These are phyloP conservation scores for Podospora bellae-mahoneyi DNA, from an alignment of 495 filamentous ascomycete genomes.

Conservation along the genomic window DNA sequence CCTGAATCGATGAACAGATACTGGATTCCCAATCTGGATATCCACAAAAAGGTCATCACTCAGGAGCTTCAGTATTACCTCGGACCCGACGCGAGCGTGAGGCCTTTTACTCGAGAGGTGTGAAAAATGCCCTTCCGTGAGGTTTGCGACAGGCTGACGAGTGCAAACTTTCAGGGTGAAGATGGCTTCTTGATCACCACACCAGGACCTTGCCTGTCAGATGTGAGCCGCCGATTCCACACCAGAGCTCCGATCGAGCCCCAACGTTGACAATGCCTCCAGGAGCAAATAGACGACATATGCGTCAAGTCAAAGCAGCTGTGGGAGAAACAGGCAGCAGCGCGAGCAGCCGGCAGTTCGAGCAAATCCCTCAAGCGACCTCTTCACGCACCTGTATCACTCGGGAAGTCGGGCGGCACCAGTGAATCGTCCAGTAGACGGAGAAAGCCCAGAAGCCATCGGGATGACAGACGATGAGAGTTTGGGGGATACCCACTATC, in stretches of 20 bases:
- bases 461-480: conserved; percentile 30
- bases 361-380: conserved; percentile 52
- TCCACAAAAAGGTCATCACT: conserved; percentile 56
- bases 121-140: conserved; percentile 18
- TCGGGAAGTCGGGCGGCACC: conserved; percentile 41
- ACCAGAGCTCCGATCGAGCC: conserved; percentile 10
- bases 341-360: conserved; percentile 43
- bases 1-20: conserved; percentile 49
- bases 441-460: conserved; percentile 30
- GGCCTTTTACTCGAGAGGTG: conserved; percentile 53
- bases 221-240: conserved; percentile 41
- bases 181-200: conserved; percentile 56
- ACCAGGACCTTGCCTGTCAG: conserved; percentile 51
- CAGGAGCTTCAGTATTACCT: conserved; percentile 56
- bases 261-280: conserved; percentile 31
- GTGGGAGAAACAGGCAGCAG: conserved; percentile 56
- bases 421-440: conserved; percentile 32
- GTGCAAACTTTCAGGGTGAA: conserved; percentile 43
- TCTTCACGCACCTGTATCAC: conserved; percentile 51
- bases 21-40: conserved; percentile 56
- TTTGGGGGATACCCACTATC: conserved; percentile 16
- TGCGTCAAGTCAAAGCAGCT: conserved; percentile 54
- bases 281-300: conserved; percentile 59
- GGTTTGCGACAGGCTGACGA: conserved; percentile 30
- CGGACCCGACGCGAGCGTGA: conserved; percentile 51